Conservation (phyloP, 257 asterid species). For the Solanum virginianum region DNA sequence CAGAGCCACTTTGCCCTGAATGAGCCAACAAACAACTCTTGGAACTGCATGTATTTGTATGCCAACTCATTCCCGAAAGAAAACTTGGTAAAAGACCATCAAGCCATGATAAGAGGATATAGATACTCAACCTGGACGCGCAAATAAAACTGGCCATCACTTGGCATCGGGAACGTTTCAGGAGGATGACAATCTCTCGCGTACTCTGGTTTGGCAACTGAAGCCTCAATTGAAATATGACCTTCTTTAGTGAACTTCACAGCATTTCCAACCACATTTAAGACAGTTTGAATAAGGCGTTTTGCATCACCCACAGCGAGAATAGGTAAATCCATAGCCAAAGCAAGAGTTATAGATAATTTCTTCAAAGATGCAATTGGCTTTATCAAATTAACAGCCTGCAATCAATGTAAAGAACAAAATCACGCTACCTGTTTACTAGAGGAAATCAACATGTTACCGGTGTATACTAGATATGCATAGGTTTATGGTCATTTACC, state of each 20-base stretch:
- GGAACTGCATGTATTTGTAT: not conserved
- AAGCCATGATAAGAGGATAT: not conserved
- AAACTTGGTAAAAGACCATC: not conserved
- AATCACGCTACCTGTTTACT: not conserved
- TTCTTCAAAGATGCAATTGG: constrained; percentile 64
- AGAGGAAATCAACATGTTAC: not conserved
- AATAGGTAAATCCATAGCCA: constrained; percentile 44
- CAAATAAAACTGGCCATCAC: constrained; percentile 43
- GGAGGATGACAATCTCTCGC: constrained; percentile 35
- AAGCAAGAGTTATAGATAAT: constrained; percentile 31
- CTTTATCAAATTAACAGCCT: constrained; percentile 56
- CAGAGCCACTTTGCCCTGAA: not conserved
- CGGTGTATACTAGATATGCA: not conserved
- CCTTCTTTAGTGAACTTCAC: constrained; percentile 69
- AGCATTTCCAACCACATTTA: constrained; percentile 53
- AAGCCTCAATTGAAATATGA: constrained; percentile 35
- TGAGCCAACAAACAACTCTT: not conserved
- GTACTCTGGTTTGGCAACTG: constrained; percentile 43
- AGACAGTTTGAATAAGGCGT: constrained; percentile 45
- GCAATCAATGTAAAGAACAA: not conserved
- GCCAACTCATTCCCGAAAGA: not conserved
- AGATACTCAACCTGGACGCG: constrained; percentile 39
- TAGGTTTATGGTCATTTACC: constrained; percentile 17
- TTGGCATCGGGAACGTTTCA: constrained; percentile 23
- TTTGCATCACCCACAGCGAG: constrained; percentile 54